Conservation (phyloP, 805 yeast species). For the Suhomyces sp. region DNA sequence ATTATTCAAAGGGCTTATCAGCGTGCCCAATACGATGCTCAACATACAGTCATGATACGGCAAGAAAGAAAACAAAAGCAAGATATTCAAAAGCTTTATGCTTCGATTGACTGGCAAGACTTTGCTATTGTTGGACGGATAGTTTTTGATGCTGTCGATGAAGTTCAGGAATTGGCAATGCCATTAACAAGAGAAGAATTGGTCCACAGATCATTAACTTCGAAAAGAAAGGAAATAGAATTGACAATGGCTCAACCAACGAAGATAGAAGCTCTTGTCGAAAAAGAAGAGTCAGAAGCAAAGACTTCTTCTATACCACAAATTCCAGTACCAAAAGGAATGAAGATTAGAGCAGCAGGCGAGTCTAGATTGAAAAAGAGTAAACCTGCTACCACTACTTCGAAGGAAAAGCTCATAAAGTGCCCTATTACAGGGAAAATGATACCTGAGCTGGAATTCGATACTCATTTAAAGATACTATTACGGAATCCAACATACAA, state of each 20-base stretch:
- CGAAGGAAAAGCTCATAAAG: too few relatives aligned
- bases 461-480: conserved; percentile 65
- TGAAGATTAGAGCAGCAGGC: conserved; percentile 72
- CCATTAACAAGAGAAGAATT: conserved; percentile 62
- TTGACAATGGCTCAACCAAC: conserved; percentile 4
- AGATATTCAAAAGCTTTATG: conserved; percentile 51
- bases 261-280: conserved; percentile 23
- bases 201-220: conserved; percentile 58
- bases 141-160: conserved; percentile 61
- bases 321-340: conserved; percentile 40
- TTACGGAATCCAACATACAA: conserved; percentile 77
- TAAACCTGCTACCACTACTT: conserved; percentile 30
- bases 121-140: conserved; percentile 71
- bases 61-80: conserved; percentile 34
- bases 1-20: conserved; percentile 34
- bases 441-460: conserved; percentile 70
- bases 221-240: conserved; percentile 39
- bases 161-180: conserved; percentile 50
- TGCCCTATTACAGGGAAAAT: conserved; percentile 80
- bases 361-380: conserved; percentile 50
- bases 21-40: conserved; percentile 56
- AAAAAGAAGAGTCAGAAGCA: conserved; percentile 28
- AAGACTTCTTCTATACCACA: neutral
- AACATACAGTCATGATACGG: conserved; percentile 29
- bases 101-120: conserved; percentile 86